phyloP scores from a whole-genome alignment of 495 filamentous ascomycete genomes.

The Lasiosphaeris hirsuta region DNA sequence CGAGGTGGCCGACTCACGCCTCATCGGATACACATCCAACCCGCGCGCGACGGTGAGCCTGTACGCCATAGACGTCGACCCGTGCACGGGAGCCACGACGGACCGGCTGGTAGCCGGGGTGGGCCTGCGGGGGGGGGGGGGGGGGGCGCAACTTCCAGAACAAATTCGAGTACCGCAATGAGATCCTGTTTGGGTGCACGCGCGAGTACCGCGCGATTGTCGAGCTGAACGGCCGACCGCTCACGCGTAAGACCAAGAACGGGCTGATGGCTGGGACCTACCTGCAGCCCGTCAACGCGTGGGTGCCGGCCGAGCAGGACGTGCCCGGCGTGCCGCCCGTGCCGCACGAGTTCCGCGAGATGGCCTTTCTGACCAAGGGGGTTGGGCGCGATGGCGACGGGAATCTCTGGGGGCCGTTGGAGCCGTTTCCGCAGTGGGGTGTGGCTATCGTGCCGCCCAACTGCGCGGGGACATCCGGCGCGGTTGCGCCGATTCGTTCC shows the following conservation, averaged over 20 bases:
- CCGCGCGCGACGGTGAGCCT: constrained; percentile 9
- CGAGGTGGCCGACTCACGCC: constrained; percentile 28
- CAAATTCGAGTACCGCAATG: constrained; percentile 8
- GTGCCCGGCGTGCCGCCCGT: neutral
- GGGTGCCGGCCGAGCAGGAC: constrained; percentile 12
- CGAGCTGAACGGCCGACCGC: neutral
- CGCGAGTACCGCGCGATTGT: constrained; percentile 25
- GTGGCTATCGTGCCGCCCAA: neutral
- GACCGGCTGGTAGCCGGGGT: constrained; percentile 12
- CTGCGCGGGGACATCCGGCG: neutral
- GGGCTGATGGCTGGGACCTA: constrained; percentile 35
- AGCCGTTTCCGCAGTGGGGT: constrained; percentile 9
- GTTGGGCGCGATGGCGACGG: constrained; percentile 1
- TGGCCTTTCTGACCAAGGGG: constrained; percentile 1
- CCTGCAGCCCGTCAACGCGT: constrained; percentile 34
- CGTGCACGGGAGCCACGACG: constrained; percentile 33
- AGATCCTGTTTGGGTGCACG: constrained; percentile 22
- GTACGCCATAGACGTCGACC: constrained; percentile 31
- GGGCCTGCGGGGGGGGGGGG: constrained; percentile 1
- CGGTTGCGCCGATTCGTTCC: no score
- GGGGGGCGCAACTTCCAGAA: constrained; percentile 6
- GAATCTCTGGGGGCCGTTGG: constrained; percentile 6
- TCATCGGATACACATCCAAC: constrained; percentile 11
- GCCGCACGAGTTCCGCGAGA: neutral
- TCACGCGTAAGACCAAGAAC: constrained; percentile 25